Conservation (phyloP, 176 grass and related monocot genomes). For the Carex pumila region DNA sequence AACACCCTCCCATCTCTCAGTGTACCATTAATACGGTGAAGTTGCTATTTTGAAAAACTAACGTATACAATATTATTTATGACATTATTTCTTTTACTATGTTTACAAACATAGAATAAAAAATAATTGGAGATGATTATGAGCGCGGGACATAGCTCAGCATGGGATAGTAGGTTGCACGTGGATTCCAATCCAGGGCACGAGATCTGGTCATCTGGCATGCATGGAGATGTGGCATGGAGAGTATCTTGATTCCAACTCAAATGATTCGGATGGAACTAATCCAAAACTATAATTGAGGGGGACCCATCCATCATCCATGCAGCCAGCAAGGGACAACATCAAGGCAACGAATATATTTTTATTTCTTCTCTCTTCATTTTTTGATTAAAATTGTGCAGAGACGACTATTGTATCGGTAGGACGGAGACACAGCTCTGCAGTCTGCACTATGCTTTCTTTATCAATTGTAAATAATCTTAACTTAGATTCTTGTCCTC, state of each 20-base stretch:
- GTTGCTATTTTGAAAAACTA: no score
- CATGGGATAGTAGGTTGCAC: conserved; percentile 7
- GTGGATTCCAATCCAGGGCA: conserved; percentile 2
- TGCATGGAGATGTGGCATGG: background rate
- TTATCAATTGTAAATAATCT: background rate
- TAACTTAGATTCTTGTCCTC: conserved; percentile 5
- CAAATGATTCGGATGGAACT: conserved; percentile 9
- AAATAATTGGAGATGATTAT: background rate
- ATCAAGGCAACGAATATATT: background rate
- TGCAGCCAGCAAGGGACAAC: background rate
- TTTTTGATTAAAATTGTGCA: background rate
- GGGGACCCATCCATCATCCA: background rate
- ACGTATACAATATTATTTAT: no score
- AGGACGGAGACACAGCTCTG: background rate
- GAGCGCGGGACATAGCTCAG: background rate
- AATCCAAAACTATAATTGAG: background rate
- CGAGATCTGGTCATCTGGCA: background rate
- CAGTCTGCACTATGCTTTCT: background rate
- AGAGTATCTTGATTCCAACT: background rate
- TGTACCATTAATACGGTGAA: no score
- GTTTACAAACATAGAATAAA: no score
- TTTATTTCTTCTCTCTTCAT: background rate
- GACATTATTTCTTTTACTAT: no score
- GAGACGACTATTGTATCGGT: background rate
- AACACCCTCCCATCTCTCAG: no score